Evolutionary conservation across 2,329 filamentous ascomycete genomes (phyloP).

Genomic region (Alternaria sp.): DNA sequence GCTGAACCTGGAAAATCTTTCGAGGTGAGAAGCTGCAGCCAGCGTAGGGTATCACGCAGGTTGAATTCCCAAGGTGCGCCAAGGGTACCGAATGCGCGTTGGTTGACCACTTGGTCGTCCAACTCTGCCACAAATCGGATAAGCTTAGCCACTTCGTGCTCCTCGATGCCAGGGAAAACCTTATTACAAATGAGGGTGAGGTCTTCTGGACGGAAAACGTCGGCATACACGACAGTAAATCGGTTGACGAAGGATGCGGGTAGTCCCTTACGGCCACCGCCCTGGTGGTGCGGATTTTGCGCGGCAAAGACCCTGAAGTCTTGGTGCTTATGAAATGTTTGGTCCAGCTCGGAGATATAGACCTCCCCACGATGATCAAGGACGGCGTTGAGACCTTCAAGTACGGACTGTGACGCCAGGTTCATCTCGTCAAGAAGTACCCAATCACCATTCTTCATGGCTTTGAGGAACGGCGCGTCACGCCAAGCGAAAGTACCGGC

Average conservation of each 20-base stretch:
- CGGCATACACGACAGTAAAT: conserved; percentile 97
- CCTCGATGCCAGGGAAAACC: conserved; percentile 73
- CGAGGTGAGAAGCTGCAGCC: conserved; percentile 77
- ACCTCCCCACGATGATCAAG: conserved; percentile 95
- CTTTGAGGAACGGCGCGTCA: conserved; percentile 92
- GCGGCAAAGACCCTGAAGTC: conserved; percentile 95
- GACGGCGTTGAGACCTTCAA: conserved; percentile 96
- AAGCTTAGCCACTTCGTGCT: conserved; percentile 69
- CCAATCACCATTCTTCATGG: conserved; percentile 97
- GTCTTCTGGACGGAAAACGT: conserved; percentile 84
- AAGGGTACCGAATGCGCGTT: conserved; percentile 62
- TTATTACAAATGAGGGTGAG: conserved; percentile 81
- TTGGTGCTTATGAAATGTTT: conserved; percentile 88
- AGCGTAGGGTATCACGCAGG: conserved; percentile 86
- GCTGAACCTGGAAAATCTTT: conserved; percentile 66
- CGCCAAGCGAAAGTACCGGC: conserved; percentile 94
- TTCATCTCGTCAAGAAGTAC: conserved; percentile 99
- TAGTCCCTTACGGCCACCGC: conserved; percentile 91
- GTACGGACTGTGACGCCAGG: conserved; percentile 91
- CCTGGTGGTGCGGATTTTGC: conserved; percentile 97
- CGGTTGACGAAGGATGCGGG: conserved; percentile 97
- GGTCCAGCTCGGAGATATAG: conserved; percentile 93
- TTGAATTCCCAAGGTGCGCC: conserved; percentile 96
- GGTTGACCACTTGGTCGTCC: conserved; percentile 73
- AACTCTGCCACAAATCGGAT: conserved; percentile 84